Conservation (phyloP, 768 basidiomycete species). For the Crucibulum laeve region DNA sequence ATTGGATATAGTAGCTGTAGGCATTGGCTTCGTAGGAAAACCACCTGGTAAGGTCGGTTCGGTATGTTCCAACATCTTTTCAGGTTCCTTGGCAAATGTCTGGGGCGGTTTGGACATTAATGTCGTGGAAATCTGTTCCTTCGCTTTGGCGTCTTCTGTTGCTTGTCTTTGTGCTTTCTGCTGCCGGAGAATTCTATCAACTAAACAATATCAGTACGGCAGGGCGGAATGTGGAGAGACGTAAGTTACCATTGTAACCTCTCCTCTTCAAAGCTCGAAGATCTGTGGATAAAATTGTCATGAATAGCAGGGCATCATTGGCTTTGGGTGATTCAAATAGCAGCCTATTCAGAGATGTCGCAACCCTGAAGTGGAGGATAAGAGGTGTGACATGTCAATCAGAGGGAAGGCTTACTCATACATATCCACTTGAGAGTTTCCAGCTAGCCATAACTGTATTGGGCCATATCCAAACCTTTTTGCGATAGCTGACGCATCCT, state of each 20-base stretch:
- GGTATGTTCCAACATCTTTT: too few relatives aligned
- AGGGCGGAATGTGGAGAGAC: constrained; percentile 1
- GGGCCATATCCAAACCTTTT: constrained; percentile 44
- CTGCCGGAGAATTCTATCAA: constrained; percentile 86
- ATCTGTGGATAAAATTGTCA: constrained; percentile 92
- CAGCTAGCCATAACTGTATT: constrained; percentile 76
- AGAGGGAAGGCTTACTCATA: constrained; percentile 68
- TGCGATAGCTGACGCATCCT: constrained; percentile 75
- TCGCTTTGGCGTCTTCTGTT: constrained; percentile 42
- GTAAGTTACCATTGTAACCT: constrained; percentile 72
- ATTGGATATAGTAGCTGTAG: too few relatives aligned
- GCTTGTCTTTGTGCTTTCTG: constrained; percentile 66
- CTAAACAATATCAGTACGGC: constrained; percentile 32
- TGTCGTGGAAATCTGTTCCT: constrained; percentile 23
- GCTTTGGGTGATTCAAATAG: constrained; percentile 76
- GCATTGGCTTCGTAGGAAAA: too few relatives aligned
- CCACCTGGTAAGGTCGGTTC: too few relatives aligned
- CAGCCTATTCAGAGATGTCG: constrained; percentile 75
- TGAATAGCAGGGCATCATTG: constrained; percentile 86
- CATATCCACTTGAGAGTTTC: constrained; percentile 77
- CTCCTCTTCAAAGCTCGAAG: constrained; percentile 74
- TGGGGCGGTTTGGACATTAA: constrained; percentile 18
- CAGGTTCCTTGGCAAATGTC: too few relatives aligned
- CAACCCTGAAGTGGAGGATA: constrained; percentile 50
- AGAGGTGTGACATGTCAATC: background rate